These are phyloP conservation scores for Lepidopterella palustris DNA, from an alignment of 495 filamentous ascomycete genomes.

Conservation along the genomic window DNA sequence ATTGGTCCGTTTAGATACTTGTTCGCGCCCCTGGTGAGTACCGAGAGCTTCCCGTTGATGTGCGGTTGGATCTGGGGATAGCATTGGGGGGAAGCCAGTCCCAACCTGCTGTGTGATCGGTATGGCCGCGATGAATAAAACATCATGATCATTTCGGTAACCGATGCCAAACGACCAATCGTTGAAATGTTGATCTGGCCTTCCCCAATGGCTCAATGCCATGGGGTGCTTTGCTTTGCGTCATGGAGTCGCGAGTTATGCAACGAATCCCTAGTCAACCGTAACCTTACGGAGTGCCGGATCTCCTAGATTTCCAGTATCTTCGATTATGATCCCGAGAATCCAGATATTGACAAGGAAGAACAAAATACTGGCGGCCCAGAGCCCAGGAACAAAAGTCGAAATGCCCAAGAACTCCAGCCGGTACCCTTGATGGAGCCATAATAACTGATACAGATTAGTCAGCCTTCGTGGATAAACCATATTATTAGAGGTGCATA, in stretches of 20 bases:
- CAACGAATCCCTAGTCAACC: neutral
- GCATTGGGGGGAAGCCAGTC: too few species aligned
- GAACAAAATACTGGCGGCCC: constrained; percentile 65
- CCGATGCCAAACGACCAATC: too few species aligned
- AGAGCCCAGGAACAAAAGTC: constrained; percentile 79
- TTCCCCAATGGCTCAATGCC: too few species aligned
- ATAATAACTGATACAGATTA: constrained; percentile 52
- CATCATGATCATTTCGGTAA: too few species aligned
- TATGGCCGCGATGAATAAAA: too few species aligned
- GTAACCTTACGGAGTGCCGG: neutral
- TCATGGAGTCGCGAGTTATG: neutral
- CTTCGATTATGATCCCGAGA: constrained; percentile 62
- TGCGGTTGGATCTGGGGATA: too few species aligned
- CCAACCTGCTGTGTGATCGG: too few species aligned
- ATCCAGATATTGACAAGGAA: constrained; percentile 85
- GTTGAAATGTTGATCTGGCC: too few species aligned
- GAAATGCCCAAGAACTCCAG: constrained; percentile 86
- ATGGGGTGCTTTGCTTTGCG: too few species aligned
- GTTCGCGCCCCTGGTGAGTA: too few species aligned
- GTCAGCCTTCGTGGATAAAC: constrained; percentile 2
- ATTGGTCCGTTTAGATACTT: too few species aligned
- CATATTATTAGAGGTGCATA: constrained; percentile 26
- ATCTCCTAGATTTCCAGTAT: neutral
- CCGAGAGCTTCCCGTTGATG: too few species aligned
- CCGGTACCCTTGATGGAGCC: constrained; percentile 82